These are phyloP conservation scores for Monosporascus sp. DNA, from an alignment of 2,329 filamentous ascomycete genomes.

Conservation along the genomic window DNA sequence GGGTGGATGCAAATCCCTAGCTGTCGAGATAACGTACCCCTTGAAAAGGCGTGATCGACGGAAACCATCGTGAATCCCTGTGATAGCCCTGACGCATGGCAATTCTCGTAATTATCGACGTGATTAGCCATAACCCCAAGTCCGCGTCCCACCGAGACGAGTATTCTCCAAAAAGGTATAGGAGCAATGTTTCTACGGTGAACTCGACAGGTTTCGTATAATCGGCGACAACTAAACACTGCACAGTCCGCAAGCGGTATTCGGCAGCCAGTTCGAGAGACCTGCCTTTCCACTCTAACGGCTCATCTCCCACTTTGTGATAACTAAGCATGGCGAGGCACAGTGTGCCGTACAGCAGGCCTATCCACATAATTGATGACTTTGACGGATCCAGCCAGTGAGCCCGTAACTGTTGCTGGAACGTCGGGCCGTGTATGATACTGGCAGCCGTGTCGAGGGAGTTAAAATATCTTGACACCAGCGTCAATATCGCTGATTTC, in stretches of 20 bases:
- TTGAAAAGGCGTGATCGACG: conserved; percentile 66
- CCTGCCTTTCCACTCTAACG: conserved; percentile 68
- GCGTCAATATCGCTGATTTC: conserved; percentile 75
- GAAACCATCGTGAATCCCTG: conserved; percentile 70
- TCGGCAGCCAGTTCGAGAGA: conserved; percentile 54
- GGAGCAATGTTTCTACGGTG: conserved; percentile 71
- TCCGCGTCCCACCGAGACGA: conserved; percentile 70
- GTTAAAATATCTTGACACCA: conserved; percentile 88
- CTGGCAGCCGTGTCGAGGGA: conserved; percentile 66
- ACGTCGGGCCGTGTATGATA: conserved; percentile 79
- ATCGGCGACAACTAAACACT: conserved; percentile 70
- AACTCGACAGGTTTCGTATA: conserved; percentile 71
- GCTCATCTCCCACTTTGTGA: conserved; percentile 73
- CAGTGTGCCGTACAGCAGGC: conserved; percentile 70
- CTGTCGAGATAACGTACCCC: conserved; percentile 41
- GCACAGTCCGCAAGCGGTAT: conserved; percentile 68
- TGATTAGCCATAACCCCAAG: conserved; percentile 57
- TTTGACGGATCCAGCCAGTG: conserved; percentile 70
- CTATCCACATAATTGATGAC: conserved; percentile 72
- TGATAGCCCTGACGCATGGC: conserved; percentile 71
- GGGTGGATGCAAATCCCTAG: conserved; percentile 2
- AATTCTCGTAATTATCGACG: conserved; percentile 50
- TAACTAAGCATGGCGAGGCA: conserved; percentile 76
- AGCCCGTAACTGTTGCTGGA: conserved; percentile 63
- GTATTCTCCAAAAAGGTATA: conserved; percentile 73